A percentile compares a stretch with the other conserved stretches of the same genome.
phyloP scores from a whole-genome alignment of 2,329 filamentous ascomycete species.

The Penicillium glabrum region DNA sequence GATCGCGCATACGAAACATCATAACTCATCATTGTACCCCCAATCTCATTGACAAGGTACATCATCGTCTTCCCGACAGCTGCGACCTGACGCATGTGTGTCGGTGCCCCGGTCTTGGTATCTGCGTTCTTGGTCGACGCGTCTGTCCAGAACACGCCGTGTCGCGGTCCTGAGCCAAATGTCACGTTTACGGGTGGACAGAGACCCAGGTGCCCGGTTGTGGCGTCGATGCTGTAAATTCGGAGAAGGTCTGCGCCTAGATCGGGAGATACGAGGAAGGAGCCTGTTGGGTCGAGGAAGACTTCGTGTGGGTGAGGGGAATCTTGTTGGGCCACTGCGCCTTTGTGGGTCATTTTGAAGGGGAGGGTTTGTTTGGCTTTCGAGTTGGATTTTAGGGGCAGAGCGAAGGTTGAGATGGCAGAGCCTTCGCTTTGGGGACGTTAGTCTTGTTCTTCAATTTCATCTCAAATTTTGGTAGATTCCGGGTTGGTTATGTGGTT shows the following conservation, averaged over 20 bases:
- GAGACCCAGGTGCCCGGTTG: slow-evolving; percentile 45
- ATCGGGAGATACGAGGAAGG: slow-evolving; percentile 65
- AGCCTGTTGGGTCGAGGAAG: slow-evolving; percentile 63
- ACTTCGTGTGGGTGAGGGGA: slow-evolving; percentile 64
- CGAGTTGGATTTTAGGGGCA: slow-evolving; percentile 23
- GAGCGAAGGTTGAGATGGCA: slow-evolving; percentile 33
- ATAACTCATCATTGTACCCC: slow-evolving; percentile 53
- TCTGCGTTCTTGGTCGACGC: slow-evolving; percentile 1
- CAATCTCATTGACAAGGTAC: slow-evolving; percentile 60
- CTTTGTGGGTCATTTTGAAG: slow-evolving; percentile 39
- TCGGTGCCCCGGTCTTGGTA: background rate
- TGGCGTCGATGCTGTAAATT: slow-evolving; percentile 54
- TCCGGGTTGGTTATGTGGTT: background rate
- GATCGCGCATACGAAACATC: slow-evolving; percentile 27
- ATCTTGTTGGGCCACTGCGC: slow-evolving; percentile 51
- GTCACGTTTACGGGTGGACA: slow-evolving; percentile 45
- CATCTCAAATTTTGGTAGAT: background rate
- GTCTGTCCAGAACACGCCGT: slow-evolving; percentile 57
- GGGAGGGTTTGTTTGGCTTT: slow-evolving; percentile 40
- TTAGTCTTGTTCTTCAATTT: slow-evolving; percentile 6
- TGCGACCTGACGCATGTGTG: slow-evolving; percentile 12
- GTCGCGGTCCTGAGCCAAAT: slow-evolving; percentile 63
- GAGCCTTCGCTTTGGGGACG: slow-evolving; percentile 26
- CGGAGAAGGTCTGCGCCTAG: slow-evolving; percentile 65
- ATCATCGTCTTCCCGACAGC: slow-evolving; percentile 24